Conservation (phyloP, 352 stramenopile species). For the Phytopythium chamaehyphon region DNA sequence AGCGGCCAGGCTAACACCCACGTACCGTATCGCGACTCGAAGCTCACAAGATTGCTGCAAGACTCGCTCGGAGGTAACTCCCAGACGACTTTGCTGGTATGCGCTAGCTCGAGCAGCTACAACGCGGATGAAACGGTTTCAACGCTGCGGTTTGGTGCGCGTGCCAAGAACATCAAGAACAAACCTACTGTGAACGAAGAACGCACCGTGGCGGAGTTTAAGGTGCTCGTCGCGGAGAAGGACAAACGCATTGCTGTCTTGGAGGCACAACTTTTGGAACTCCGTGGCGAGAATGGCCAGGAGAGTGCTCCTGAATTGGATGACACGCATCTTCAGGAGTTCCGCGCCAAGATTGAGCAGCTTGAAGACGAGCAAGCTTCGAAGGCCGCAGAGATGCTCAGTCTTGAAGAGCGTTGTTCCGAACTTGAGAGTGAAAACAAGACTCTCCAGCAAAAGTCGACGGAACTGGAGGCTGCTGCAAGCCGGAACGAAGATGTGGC, state of each 20-base stretch:
- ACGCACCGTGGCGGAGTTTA: slow-evolving; percentile 79
- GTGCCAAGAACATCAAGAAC: slow-evolving; percentile 79
- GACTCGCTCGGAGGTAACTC: slow-evolving; percentile 80
- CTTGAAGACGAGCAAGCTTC: slow-evolving; percentile 59
- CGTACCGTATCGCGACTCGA: slow-evolving; percentile 90
- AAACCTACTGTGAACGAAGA: slow-evolving; percentile 86
- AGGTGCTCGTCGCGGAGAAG: slow-evolving; percentile 53
- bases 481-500: slow-evolving; percentile 48
- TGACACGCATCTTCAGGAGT: slow-evolving; percentile 22
- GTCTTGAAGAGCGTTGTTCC: slow-evolving; percentile 47
- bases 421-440: slow-evolving; percentile 43
- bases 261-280: slow-evolving; percentile 27
- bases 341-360: slow-evolving; percentile 45
- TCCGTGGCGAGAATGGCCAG: slow-evolving; percentile 2
- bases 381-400: slow-evolving; percentile 44
- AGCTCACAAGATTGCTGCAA: slow-evolving; percentile 84
- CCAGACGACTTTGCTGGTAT: slow-evolving; percentile 66
- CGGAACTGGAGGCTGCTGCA: slow-evolving; percentile 28
- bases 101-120: slow-evolving; percentile 59
- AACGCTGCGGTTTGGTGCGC: slow-evolving; percentile 72
- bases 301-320: slow-evolving; percentile 5
- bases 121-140: slow-evolving; percentile 71
- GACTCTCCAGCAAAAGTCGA: slow-evolving; percentile 31
- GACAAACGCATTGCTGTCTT: slow-evolving; percentile 49
- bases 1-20: slow-evolving; percentile 84